Conservation (phyloP, 23 red algal genomes). For the Cyanidioschyzon merolae region DNA sequence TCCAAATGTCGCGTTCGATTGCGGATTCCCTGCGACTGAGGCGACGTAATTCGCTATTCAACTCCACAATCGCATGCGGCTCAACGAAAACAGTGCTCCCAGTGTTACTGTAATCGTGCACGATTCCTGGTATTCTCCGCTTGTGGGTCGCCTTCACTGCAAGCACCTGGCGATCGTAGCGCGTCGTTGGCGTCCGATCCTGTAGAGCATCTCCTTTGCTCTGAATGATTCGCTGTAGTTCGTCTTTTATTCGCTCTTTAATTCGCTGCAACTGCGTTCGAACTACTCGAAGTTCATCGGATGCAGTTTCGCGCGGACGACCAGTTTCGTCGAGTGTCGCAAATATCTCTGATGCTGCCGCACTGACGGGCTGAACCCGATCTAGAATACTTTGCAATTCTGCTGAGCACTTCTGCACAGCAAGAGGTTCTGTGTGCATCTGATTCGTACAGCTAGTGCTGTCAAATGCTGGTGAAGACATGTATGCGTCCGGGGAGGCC, state of each 20-base stretch:
- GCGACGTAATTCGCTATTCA: slow-evolving; percentile 38
- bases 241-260: neutral
- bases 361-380: slow-evolving; percentile 23
- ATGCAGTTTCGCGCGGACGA: slow-evolving; percentile 34
- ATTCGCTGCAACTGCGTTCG: slow-evolving; percentile 25
- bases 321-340: slow-evolving; percentile 44
- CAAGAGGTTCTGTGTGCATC: neutral
- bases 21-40: slow-evolving; percentile 49
- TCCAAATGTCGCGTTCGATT: slow-evolving; percentile 33
- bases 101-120: slow-evolving; percentile 69
- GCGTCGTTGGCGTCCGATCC: slow-evolving; percentile 41
- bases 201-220: slow-evolving; percentile 45
- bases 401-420: neutral
- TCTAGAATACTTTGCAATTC: slow-evolving; percentile 22
- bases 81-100: slow-evolving; percentile 75
- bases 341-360: slow-evolving; percentile 30
- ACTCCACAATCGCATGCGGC: slow-evolving; percentile 35
- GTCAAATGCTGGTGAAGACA: neutral
- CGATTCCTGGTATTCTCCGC: slow-evolving; percentile 36
- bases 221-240: slow-evolving; percentile 34
- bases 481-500: too few relatives aligned
- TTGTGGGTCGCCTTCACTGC: slow-evolving; percentile 63
- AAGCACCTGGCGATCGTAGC: slow-evolving; percentile 86
- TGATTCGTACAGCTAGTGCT: neutral
- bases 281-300: slow-evolving; percentile 28